Evolutionary conservation across 495 filamentous ascomycete genomes (phyloP), one percentile per base, ranked within the genome.

Genomic region (Aspergillus sclerotioniger): DNA sequence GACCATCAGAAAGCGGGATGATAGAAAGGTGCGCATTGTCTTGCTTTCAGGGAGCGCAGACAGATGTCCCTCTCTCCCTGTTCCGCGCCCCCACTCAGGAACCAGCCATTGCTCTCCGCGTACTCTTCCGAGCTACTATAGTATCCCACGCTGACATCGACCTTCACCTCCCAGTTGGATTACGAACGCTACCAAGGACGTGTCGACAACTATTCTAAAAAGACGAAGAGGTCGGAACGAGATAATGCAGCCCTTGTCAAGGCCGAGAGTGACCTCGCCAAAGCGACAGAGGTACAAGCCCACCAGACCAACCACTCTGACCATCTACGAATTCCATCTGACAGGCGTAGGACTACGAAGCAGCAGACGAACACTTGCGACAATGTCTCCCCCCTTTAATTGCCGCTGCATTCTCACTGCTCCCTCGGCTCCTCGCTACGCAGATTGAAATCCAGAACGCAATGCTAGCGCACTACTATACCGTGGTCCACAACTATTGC

Each of bases 1-100:
- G 72, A 88, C 88, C 3, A 93, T 98, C 69, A 96, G 96, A 76
- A 93, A 90, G 67, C 80, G 93, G 41, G 90, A 95, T 64, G 88
- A 96, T 63, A 91, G 87, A 72, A 89, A 96, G 77, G 83, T 83
- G 51, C n/a, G 68, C 53, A 15, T n/a, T 17, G 35, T 17, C 28
- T 37, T 20, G 6, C 51, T 25, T 41, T 15, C 28, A 6, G 17
- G 5, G 39, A 43, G 28, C 16, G 13, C 15, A 25, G 25, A 2
- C 25, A 25, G 25, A 5, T 25, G 25, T 25, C 25, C 25, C 25
- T 25, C 2, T 25, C 5, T 25, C 25, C 25, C 25, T 25, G 25
- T 25, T 25, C 25, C 25, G 25, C 25, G 25, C 25, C 25, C 25
- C 25, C 25, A 25, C 25, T 25, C 25, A 25, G 25, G 25, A 25